Evolutionary conservation across 2,329 filamentous ascomycete genomes (phyloP), one percentile per base, ranked within the genome.

Genomic region (Cryphonectria parasitica): DNA sequence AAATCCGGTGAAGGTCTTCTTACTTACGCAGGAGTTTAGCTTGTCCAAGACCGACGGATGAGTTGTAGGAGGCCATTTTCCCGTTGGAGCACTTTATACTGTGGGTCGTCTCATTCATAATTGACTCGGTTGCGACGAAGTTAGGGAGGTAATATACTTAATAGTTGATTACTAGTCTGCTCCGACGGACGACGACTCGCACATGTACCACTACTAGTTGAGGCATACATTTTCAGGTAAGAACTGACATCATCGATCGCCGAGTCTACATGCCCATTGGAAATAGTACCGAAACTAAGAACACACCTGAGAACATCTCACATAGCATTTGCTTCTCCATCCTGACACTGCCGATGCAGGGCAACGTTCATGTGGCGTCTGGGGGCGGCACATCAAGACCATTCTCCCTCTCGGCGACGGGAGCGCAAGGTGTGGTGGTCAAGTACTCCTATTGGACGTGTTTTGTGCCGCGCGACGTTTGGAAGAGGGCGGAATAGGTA

Each of bases 1-100:
- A 22, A 28, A 39, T 15, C 17, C 8, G 2, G 22, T 15, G 43
- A 22, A 34, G 28, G 15, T 31, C 36, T 31, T 22, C 4, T n/a
- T 19, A 52, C 62, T 49, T 64, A 52, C 62, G 62, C 41, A 64
- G 28, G 43, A 52, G 62, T 43, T 43, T n/a, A 17, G 62, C 28
- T 11, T 41, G 28, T 25, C 41, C 25, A 17, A 64, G 62, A 15
- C 62, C 62, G 39, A 64, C 41, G 17, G 62, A 64, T 2, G 62
- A 64, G n/a, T 17, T 52, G 39, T 64, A 64, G n/a, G 62, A 64
- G n/a, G 62, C 11, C 41, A 52, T 64, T 52, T 31, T 58, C n/a
- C n/a, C 7, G 13, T 19, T 58, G 11, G 5, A 7, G 3, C 8
- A 34, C 17, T 19, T 34, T 34, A 19, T 58, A 31, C 7, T 31